phyloP scores from a whole-genome alignment of 129 eudicot species.

The Solidago caesia region DNA sequence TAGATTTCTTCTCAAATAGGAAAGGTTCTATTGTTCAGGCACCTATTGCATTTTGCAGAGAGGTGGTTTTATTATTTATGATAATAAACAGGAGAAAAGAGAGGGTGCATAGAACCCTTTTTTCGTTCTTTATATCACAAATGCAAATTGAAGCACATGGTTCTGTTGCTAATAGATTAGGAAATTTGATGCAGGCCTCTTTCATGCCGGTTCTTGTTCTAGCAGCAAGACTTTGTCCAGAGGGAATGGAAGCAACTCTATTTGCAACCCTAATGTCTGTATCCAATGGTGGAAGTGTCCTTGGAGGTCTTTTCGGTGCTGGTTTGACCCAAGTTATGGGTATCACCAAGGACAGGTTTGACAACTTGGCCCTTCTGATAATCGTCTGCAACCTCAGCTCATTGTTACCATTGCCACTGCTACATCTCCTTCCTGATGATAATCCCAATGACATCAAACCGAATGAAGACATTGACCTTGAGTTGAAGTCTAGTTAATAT shows the following conservation, averaged over 20 bases:
- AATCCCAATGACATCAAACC: conserved; percentile 41
- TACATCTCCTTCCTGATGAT: conserved; percentile 83
- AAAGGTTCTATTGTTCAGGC: no score
- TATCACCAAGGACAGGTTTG: conserved; percentile 76
- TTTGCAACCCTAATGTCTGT: conserved; percentile 96
- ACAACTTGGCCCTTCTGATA: conserved; percentile 67
- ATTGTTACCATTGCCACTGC: conserved; percentile 80
- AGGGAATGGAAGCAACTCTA: conserved; percentile 97
- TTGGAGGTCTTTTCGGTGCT: conserved; percentile 94
- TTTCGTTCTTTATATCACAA: no score
- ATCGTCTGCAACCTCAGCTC: conserved; percentile 88
- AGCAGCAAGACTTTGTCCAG: conserved; percentile 91
- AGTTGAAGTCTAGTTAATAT: conserved; percentile 51
- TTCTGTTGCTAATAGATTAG: neutral
- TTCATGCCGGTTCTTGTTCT: conserved; percentile 97
- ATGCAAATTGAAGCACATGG: neutral
- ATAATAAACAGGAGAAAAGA: no score
- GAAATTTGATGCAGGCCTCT: conserved; percentile 61
- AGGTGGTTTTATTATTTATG: no score
- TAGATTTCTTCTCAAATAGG: no score
- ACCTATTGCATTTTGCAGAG: no score
- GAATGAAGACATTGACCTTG: conserved; percentile 44
- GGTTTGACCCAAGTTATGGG: conserved; percentile 79
- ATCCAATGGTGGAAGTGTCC: conserved; percentile 84
- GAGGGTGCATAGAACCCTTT: no score